These are phyloP conservation scores for Pleochaeta shiraiana DNA, from an alignment of 2,329 filamentous ascomycete genomes.

Conservation along the genomic window DNA sequence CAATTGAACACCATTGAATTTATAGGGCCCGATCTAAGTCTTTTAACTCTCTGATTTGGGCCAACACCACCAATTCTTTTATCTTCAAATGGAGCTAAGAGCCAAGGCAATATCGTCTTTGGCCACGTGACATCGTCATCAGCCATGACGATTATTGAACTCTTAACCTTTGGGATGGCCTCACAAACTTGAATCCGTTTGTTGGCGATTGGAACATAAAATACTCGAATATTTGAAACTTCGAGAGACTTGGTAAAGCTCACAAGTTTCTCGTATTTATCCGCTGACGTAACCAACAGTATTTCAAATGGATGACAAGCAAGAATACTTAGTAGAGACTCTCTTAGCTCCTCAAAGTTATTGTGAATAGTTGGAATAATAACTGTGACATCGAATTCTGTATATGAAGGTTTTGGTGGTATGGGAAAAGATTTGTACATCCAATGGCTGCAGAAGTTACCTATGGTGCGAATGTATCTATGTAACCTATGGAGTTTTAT, in stretches of 20 bases:
- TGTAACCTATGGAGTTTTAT: slow-evolving; percentile 38
- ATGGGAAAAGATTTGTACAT: slow-evolving; percentile 68
- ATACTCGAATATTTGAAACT: slow-evolving; percentile 43
- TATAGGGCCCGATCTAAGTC: slow-evolving; percentile 35
- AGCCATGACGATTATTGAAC: slow-evolving; percentile 72
- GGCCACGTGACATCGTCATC: slow-evolving; percentile 96
- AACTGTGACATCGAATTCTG: slow-evolving; percentile 68
- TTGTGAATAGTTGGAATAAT: slow-evolving; percentile 87
- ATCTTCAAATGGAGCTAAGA: slow-evolving; percentile 81
- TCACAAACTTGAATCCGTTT: slow-evolving; percentile 88
- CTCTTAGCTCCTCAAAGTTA: slow-evolving; percentile 59
- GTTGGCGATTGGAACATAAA: slow-evolving; percentile 70
- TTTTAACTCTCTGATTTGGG: slow-evolving; percentile 68
- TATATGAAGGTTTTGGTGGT: slow-evolving; percentile 46
- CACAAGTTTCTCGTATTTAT: slow-evolving; percentile 48
- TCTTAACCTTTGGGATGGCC: slow-evolving; percentile 67
- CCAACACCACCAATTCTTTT: slow-evolving; percentile 69
- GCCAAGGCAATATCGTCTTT: slow-evolving; percentile 66
- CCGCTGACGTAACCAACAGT: slow-evolving; percentile 70
- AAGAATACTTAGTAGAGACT: slow-evolving; percentile 59
- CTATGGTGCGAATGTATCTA: slow-evolving; percentile 66
- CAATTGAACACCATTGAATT: slow-evolving; percentile 58
- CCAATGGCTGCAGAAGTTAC: slow-evolving; percentile 76
- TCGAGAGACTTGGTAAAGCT: slow-evolving; percentile 39
- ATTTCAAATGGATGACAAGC: slow-evolving; percentile 47